A percentile compares a stretch with the other conserved stretches of the same genome.
These are phyloP conservation scores for Nicotiana sylvestris DNA, from an alignment of 257 asterid species.

Conservation along the genomic window DNA sequence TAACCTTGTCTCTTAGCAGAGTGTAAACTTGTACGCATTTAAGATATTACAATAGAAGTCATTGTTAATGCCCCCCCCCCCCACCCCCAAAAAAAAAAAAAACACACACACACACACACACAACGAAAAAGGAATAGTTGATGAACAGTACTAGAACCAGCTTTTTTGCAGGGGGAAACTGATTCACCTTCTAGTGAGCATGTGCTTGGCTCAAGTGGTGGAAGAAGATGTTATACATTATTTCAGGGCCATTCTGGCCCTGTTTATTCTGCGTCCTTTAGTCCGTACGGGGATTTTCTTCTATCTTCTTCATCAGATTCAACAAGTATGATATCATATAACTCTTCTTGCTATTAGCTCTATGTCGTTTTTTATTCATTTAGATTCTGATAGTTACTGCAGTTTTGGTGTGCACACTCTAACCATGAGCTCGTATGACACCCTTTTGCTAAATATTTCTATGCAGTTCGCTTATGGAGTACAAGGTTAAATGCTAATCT, in stretches of 20 bases:
- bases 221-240: slow-evolving; percentile 66
- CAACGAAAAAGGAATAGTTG: background rate
- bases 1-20: background rate
- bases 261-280: slow-evolving; percentile 79
- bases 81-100: background rate
- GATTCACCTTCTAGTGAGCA: slow-evolving; percentile 47
- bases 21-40: background rate
- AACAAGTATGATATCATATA: slow-evolving; percentile 47
- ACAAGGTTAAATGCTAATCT: slow-evolving; percentile 84
- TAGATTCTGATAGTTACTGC: background rate
- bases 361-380: background rate
- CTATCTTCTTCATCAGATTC: slow-evolving; percentile 96
- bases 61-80: background rate
- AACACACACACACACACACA: background rate
- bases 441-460: background rate
- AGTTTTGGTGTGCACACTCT: slow-evolving; percentile 7
- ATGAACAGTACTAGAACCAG: slow-evolving; percentile 48
- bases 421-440: background rate
- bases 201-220: slow-evolving; percentile 40
- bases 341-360: slow-evolving; percentile 14
- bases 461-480: slow-evolving; percentile 92
- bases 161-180: slow-evolving; percentile 62
- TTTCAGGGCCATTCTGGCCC: slow-evolving; percentile 96
- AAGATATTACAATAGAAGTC: background rate
- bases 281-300: slow-evolving; percentile 88